These are phyloP conservation scores for Backusella liffmaniae DNA, from an alignment of 192 early-diverging fungal species.

Conservation along the genomic window DNA sequence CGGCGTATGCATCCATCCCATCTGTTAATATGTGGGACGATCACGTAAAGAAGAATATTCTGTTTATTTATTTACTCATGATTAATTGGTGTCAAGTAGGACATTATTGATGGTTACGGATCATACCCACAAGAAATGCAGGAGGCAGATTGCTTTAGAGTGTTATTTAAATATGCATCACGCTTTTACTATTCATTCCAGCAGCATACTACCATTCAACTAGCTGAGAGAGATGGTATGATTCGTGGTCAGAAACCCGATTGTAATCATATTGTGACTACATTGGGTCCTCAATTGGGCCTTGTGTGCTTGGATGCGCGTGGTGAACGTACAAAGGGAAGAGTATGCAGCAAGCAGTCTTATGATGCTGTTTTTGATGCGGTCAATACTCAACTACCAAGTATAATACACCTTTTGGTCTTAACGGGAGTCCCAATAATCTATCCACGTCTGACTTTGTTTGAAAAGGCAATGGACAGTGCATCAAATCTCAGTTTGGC, in stretches of 20 bases:
- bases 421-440: constrained; percentile 70
- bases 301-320: constrained; percentile 70
- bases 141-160: constrained; percentile 55
- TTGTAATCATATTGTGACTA: constrained; percentile 56
- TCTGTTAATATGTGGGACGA: constrained; percentile 78
- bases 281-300: constrained; percentile 62
- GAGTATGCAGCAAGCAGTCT: constrained; percentile 56
- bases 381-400: constrained; percentile 38
- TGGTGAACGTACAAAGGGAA: constrained; percentile 62
- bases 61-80: not conserved
- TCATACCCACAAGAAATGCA: constrained; percentile 75
- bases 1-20: constrained; percentile 54
- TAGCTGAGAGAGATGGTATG: constrained; percentile 32
- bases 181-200: constrained; percentile 82
- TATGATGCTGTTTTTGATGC: constrained; percentile 57
- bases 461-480: constrained; percentile 61
- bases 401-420: constrained; percentile 59
- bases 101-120: constrained; percentile 81
- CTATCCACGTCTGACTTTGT: constrained; percentile 66
- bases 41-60: constrained; percentile 44
- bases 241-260: constrained; percentile 25
- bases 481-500: constrained; percentile 37
- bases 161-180: constrained; percentile 57
- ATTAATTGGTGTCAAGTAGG: not conserved
- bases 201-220: constrained; percentile 61